phyloP scores from a whole-genome alignment of 176 grass and related monocot genomes.

The Guadua angustifolia region DNA sequence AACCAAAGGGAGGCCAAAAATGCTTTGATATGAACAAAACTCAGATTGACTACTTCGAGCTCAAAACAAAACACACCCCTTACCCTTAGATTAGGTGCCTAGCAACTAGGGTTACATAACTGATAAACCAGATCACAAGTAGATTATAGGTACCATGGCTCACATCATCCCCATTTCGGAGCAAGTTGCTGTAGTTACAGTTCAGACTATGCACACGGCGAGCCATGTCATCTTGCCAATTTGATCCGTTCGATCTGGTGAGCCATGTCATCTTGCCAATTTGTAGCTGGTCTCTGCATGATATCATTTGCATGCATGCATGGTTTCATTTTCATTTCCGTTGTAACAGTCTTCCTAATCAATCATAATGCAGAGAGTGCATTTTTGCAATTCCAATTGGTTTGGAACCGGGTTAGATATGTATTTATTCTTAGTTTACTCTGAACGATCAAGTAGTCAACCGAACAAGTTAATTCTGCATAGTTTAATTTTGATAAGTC shows the following conservation, averaged over 20 bases:
- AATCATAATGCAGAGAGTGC: neutral
- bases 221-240: too few species aligned
- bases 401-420: neutral
- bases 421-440: neutral
- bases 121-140: too few species aligned
- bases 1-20: neutral
- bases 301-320: too few species aligned
- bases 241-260: too few species aligned
- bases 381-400: neutral
- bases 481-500: neutral
- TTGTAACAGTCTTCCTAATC: too few species aligned
- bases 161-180: neutral
- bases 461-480: neutral
- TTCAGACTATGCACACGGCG: neutral
- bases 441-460: neutral
- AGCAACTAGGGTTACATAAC: too few species aligned
- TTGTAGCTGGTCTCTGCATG: too few species aligned
- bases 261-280: too few species aligned
- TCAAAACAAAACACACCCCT: neutral
- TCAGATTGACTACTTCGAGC: neutral
- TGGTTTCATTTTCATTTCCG: too few species aligned
- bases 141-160: neutral
- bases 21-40: neutral
- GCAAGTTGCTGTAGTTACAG: neutral
- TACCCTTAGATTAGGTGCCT: neutral